Conservation (phyloP, 148 eudicot species). For the Vaccinium myrtillus region DNA sequence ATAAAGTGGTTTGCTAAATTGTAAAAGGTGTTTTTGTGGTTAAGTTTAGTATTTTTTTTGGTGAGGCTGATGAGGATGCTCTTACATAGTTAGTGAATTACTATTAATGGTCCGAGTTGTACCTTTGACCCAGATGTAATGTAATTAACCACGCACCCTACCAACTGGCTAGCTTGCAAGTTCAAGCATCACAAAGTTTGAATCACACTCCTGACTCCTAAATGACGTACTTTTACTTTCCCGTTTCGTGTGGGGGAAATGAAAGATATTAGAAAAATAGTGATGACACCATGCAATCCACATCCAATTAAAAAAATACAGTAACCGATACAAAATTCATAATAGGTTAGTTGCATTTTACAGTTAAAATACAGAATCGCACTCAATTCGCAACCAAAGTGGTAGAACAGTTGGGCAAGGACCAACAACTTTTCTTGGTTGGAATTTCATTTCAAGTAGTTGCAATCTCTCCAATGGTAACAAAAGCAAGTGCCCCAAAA, state of each 20-base stretch:
- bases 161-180: background rate
- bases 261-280: background rate
- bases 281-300: background rate
- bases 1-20: too few relatives aligned
- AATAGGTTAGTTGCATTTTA: background rate
- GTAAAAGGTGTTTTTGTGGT: too few relatives aligned
- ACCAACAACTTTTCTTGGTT: background rate
- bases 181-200: background rate
- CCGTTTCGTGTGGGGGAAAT: background rate
- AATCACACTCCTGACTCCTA: background rate
- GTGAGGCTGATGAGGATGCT: too few relatives aligned
- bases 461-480: slow-evolving; percentile 10
- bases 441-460: slow-evolving; percentile 10
- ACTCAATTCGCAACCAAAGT: background rate
- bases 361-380: background rate
- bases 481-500: slow-evolving; percentile 2
- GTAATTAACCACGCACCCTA: background rate
- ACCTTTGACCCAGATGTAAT: background rate
- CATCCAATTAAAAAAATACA: background rate
- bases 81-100: background rate
- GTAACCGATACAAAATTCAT: background rate
- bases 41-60: too few relatives aligned
- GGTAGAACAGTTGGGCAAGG: slow-evolving; percentile 1
- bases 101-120: background rate
- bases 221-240: background rate